A percentile compares a stretch with the other conserved stretches of the same genome.
Evolutionary conservation across 1,139 yeast genomes (phyloP).

Genomic region (Yamadazyma sp.): DNA sequence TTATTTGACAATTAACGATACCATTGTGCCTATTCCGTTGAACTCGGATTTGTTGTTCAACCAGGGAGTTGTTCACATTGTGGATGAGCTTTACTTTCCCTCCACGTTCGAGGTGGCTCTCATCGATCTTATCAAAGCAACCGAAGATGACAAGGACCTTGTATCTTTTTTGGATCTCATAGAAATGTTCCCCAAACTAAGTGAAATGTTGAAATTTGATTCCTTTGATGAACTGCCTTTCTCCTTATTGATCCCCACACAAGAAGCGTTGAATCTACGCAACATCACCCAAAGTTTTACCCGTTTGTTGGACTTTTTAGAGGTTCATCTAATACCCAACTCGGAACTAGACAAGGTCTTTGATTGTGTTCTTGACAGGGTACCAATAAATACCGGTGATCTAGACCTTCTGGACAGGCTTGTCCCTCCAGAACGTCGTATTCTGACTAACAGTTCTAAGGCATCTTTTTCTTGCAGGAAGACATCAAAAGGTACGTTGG

Average conservation of each 20-base stretch:
- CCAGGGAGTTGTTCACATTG: conserved; percentile 84
- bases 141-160: conserved; percentile 38
- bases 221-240: conserved; percentile 33
- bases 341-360: conserved; percentile 37
- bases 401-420: too few relatives aligned
- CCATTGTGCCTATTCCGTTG: conserved; percentile 32
- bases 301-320: conserved; percentile 55
- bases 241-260: conserved; percentile 76
- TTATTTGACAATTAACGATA: conserved; percentile 27
- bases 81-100: conserved; percentile 61
- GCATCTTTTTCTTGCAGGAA: conserved; percentile 11
- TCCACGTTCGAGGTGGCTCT: conserved; percentile 53
- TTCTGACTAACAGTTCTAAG: conserved; percentile 12
- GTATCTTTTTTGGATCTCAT: conserved; percentile 52
- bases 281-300: conserved; percentile 49
- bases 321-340: conserved; percentile 69
- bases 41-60: conserved; percentile 72
- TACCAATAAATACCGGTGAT: background rate
- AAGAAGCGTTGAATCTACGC: conserved; percentile 52
- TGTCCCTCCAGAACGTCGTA: conserved; percentile 2
- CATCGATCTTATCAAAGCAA: conserved; percentile 51
- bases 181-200: conserved; percentile 29
- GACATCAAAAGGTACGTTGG: conserved; percentile 9
- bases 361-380: conserved; percentile 23
- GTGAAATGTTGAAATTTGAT: conserved; percentile 17